phyloP scores from a whole-genome alignment of 148 eudicot species.

The Cornus kousa region DNA sequence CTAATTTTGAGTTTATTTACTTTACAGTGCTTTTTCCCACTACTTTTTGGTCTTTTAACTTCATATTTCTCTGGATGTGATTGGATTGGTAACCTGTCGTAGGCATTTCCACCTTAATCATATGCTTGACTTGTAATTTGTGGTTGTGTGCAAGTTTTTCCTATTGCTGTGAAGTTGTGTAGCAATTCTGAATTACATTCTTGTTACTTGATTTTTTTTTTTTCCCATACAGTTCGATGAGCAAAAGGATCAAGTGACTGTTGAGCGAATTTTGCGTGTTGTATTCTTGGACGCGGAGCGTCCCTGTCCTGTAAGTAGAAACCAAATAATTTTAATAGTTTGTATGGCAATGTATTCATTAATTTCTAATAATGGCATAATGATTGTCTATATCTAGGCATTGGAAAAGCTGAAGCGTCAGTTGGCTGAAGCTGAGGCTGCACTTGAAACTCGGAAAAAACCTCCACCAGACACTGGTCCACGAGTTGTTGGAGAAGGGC shows the following conservation, averaged over 20 bases:
- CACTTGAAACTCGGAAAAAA: conserved; percentile 66
- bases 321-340: not conserved
- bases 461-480: conserved; percentile 64
- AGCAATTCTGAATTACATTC: not conserved
- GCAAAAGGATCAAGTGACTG: conserved; percentile 58
- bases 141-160: not conserved
- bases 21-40: too few relatives aligned
- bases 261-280: conserved; percentile 57
- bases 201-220: not conserved
- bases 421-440: conserved; percentile 82
- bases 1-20: too few relatives aligned
- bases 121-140: not conserved
- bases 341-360: not conserved
- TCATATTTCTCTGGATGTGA: not conserved
- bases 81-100: not conserved
- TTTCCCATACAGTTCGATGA: conserved; percentile 50
- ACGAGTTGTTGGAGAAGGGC: conserved; percentile 73
- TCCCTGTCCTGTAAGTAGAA: conserved; percentile 57
- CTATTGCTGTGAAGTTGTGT: not conserved
- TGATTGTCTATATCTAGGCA: conserved; percentile 33
- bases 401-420: conserved; percentile 76
- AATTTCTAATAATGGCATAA: not conserved
- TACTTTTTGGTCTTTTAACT: too few relatives aligned
- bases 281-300: conserved; percentile 64
- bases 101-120: not conserved